Evolutionary conservation across 2,329 filamentous ascomycete genomes (phyloP).

Genomic region (Verticillium albo-atrum): DNA sequence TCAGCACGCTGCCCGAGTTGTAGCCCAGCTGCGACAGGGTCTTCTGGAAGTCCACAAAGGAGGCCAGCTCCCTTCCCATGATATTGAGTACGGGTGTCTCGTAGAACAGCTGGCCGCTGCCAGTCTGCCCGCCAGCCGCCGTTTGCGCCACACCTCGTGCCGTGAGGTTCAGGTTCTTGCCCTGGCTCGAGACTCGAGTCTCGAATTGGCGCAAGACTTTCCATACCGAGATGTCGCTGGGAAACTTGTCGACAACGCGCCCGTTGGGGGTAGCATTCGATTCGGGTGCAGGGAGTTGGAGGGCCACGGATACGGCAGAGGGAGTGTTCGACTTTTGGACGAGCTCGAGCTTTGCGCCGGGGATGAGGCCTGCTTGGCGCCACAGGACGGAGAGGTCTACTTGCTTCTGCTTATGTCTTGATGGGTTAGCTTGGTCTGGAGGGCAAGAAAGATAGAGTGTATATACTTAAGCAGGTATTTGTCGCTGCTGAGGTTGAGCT

Average conservation of each 20-base stretch:
- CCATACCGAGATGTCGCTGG: constrained; percentile 87
- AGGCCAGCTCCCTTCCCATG: constrained; percentile 73
- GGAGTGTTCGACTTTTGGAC: constrained; percentile 82
- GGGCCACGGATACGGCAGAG: constrained; percentile 79
- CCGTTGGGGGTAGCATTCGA: constrained; percentile 57
- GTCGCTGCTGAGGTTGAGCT: constrained; percentile 67
- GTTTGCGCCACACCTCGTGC: constrained; percentile 70
- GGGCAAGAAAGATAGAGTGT: background rate
- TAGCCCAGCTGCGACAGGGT: constrained; percentile 82
- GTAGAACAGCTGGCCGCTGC: constrained; percentile 77
- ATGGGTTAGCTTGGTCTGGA: background rate
- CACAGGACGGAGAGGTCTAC: constrained; percentile 83
- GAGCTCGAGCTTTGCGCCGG: constrained; percentile 89
- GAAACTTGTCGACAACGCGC: constrained; percentile 77
- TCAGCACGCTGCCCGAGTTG: constrained; percentile 74
- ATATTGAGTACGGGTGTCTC: constrained; percentile 82
- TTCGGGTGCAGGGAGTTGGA: constrained; percentile 76
- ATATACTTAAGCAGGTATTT: constrained; percentile 77
- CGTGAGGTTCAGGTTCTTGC: constrained; percentile 72
- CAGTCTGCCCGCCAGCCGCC: constrained; percentile 43
- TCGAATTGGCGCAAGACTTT: constrained; percentile 87
- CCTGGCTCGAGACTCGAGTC: constrained; percentile 60
- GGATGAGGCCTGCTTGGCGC: constrained; percentile 73
- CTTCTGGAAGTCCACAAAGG: constrained; percentile 81
- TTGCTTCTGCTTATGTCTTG: constrained; percentile 74